Percentiles rank a stretch among this genome's conserved stretches.
Conservation (phyloP, 345 rosid species). For the Laguncularia racemosa region DNA sequence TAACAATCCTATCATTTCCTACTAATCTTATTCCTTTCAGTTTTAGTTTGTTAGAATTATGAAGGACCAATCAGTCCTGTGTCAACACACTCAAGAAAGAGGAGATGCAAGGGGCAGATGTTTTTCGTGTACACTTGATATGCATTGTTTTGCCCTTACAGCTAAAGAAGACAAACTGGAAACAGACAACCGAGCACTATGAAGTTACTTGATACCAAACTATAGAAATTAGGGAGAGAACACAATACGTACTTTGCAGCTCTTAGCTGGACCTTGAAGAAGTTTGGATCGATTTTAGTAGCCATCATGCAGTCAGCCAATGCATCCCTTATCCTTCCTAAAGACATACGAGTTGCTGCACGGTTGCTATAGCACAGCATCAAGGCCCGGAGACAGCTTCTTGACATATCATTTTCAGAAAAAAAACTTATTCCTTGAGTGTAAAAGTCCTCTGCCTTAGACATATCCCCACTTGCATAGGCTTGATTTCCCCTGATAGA, state of each 20-base stretch:
- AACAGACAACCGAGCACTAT: not conserved
- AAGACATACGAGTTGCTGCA: constrained; percentile 82
- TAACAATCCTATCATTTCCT: too few relatives aligned
- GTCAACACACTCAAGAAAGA: too few relatives aligned
- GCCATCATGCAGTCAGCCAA: constrained; percentile 75
- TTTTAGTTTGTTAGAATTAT: too few relatives aligned
- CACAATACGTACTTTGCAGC: constrained; percentile 68
- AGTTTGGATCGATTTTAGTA: constrained; percentile 69
- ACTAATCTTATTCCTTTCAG: too few relatives aligned
- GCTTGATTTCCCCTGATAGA: constrained; percentile 85
- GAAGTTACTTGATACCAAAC: too few relatives aligned
- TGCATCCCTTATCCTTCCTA: constrained; percentile 91
- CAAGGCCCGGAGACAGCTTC: constrained; percentile 76
- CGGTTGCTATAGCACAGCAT: constrained; percentile 97
- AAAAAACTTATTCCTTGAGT: constrained; percentile 69
- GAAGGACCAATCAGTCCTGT: too few relatives aligned
- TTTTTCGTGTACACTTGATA: too few relatives aligned
- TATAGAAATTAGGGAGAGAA: too few relatives aligned
- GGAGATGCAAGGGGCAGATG: too few relatives aligned
- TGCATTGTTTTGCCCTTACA: too few relatives aligned
- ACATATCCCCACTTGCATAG: constrained; percentile 59
- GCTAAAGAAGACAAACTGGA: too few relatives aligned
- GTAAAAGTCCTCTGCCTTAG: constrained; percentile 81
- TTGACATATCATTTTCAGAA: constrained; percentile 55
- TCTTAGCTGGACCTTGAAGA: constrained; percentile 80